Evolutionary conservation across 164 flowering plant species (phyloP), one percentile per base, ranked within the genome.

Genomic region (Hamamelis virginiana): DNA sequence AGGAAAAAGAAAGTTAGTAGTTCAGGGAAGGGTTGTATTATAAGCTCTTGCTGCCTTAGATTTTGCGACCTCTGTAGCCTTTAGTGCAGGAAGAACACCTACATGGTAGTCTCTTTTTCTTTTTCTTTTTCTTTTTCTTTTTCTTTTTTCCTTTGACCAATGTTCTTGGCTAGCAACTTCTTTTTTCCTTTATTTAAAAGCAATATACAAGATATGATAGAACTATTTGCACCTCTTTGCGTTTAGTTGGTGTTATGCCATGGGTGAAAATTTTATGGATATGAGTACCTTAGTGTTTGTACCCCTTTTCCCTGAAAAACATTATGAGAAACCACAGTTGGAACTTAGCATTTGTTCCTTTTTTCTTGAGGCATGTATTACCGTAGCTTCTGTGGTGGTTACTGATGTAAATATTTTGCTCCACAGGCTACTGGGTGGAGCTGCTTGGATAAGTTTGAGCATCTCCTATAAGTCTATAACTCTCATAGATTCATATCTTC

Each of bases 391-490:
- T 60, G 15, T 15, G 21, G 63, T 58, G 41, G 41, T 33, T 33
- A 33, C 6, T 27, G 26, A 16, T 18, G 4, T 9, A 60, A 41
- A 0, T 5, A 23, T 22, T 55, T 55, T 23, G 45, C 45, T 33
- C 13, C 22, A 38, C 22, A 33, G 9, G 46, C 46, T 63, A n/a
- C 52, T n/a, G 56, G 9, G 22, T 23, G 53, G 19, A 33, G 22
- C 25, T 41, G 9, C 55, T 63, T 38, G 28, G 61, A 64, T 77
- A 58, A 15, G 19, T 62, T 70, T n/a, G 26, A 67, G 25, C 13
- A 26, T 41, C 63, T 33, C 41, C 41, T 33, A 33, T 33, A 33
- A 33, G n/a, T n/a, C 41, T 33, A 33, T n/a, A n/a, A n/a, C n/a
- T n/a, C n/a, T n/a, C n/a, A n/a, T n/a, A n/a, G n/a, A n/a, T n/a